Evolutionary conservation across 2,329 filamentous ascomycete genomes (phyloP), one percentile per base, ranked within the genome.

Genomic region (Ophiostoma australiae): DNA sequence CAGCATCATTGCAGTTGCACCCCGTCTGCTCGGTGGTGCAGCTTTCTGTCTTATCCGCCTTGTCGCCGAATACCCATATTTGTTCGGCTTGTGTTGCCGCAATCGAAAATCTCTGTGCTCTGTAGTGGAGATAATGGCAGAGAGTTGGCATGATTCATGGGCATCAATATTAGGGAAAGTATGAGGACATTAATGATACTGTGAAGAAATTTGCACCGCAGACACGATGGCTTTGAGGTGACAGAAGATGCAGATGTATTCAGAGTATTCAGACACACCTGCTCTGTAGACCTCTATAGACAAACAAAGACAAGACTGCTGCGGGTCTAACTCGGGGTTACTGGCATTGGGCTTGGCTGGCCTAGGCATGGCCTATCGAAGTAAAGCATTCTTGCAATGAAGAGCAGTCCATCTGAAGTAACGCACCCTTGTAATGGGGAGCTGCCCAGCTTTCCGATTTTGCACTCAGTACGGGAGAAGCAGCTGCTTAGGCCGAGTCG

Each of bases 31-130:
- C 11, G 48, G 48, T 23, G 48, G n/a, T 23, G 48, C 20, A 6
- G 48, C 11, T 11, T 10, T 55, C 6, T 23, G n/a, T 20, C 48
- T 55, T 58, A 27, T 58, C 52, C 23, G 52, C 52, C 23, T 58
- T 58, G 52, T 27, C 52, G 27, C 52, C 52, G 10, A 58, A 58
- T 58, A 58, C 23, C 52, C 52, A 31, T 58, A 58, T 58, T 58
- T 58, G 11, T 27, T 58, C 52, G 52, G 52, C 23, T 58, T 58
- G 10, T 11, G 10, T 27, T 58, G 52, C 52, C 52, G 52, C 11
- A 58, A 23, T 58, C 17, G 52, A 58, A 58, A 58, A 11, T 31
- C 27, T 31, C 27, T 31, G 27, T 31, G 27, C 8, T 58, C 52
- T 58, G 23, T 27, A 27, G 52, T 58, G 52, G 52, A 15, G n/a